Evolutionary conservation across 2,329 filamentous ascomycete genomes (phyloP).

Genomic region (Coniochaeta sp.): DNA sequence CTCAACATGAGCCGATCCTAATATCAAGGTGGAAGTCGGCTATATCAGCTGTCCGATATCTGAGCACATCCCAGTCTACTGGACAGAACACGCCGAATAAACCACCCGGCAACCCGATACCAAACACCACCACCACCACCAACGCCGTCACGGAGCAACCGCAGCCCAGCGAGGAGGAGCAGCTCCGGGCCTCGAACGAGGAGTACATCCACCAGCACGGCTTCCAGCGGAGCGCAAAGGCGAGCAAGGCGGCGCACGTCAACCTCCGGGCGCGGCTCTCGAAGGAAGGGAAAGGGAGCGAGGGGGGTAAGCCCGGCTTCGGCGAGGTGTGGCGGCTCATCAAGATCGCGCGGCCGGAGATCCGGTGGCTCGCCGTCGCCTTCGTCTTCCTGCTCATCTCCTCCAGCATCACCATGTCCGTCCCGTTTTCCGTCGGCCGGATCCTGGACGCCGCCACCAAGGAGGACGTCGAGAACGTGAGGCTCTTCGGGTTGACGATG

Average conservation of each 20-base stretch:
- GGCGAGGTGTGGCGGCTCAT: slow-evolving; percentile 80
- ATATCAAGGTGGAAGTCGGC: neutral
- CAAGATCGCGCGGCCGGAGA: slow-evolving; percentile 81
- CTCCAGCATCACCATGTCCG: slow-evolving; percentile 88
- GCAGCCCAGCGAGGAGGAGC: slow-evolving; percentile 23
- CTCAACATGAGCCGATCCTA: neutral
- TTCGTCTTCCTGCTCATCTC: slow-evolving; percentile 83
- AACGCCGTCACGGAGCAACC: slow-evolving; percentile 4
- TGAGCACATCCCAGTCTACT: neutral
- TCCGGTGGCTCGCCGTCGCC: slow-evolving; percentile 68
- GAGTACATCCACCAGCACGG: slow-evolving; percentile 20
- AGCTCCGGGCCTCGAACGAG: slow-evolving; percentile 21
- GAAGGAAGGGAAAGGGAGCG: slow-evolving; percentile 63
- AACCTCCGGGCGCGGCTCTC: slow-evolving; percentile 83
- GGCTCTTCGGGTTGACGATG: slow-evolving; percentile 76
- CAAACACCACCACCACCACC: neutral
- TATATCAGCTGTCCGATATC: neutral
- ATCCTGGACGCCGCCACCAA: slow-evolving; percentile 89
- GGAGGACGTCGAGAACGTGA: slow-evolving; percentile 54
- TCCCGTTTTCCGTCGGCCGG: slow-evolving; percentile 93
- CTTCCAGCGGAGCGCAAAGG: slow-evolving; percentile 67
- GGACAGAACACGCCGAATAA: neutral
- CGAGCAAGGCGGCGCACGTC: slow-evolving; percentile 77
- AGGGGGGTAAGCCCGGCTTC: slow-evolving; percentile 57
- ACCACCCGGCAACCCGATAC: neutral